Percentiles rank a stretch among this genome's conserved stretches.
Evolutionary conservation across 2,329 filamentous ascomycete genomes (phyloP).

Genomic region (Talaromyces sp.): DNA sequence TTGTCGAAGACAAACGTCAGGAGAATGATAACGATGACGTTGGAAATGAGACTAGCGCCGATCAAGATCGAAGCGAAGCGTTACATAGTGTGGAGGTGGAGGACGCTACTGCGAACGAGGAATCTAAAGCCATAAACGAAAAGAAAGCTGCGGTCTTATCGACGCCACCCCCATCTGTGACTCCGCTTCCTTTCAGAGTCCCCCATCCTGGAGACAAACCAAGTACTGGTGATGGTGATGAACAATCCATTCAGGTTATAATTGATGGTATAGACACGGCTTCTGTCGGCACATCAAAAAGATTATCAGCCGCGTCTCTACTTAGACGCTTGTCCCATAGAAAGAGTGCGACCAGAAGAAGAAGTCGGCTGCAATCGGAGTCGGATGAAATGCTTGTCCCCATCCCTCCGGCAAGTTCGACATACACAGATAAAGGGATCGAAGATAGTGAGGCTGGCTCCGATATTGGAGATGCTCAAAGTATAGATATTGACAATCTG

Average conservation of each 20-base stretch:
- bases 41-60: neutral
- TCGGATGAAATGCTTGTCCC: constrained; percentile 36
- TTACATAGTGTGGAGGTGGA: neutral
- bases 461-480: neutral
- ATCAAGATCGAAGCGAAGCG: neutral
- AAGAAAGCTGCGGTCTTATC: neutral
- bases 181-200: constrained; percentile 19
- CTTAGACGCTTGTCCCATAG: constrained; percentile 23
- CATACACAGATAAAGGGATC: constrained; percentile 25
- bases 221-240: constrained; percentile 41
- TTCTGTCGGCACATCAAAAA: constrained; percentile 25
- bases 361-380: constrained; percentile 17
- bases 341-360: constrained; percentile 17
- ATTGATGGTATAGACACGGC: constrained; percentile 35
- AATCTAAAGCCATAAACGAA: neutral
- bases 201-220: constrained; percentile 19
- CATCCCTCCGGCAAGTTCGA: constrained; percentile 14
- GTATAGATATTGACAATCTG: neutral
- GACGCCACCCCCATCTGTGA: constrained; percentile 3
- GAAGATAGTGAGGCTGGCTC: constrained; percentile 20
- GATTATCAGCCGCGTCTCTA: constrained; percentile 27
- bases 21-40: neutral
- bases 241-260: constrained; percentile 64
- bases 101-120: neutral
- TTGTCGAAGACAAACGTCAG: neutral